Base-by-base conservation (phyloP, 768 basidiomycete genomes). In the Xerocomellus intermedius region DNA sequence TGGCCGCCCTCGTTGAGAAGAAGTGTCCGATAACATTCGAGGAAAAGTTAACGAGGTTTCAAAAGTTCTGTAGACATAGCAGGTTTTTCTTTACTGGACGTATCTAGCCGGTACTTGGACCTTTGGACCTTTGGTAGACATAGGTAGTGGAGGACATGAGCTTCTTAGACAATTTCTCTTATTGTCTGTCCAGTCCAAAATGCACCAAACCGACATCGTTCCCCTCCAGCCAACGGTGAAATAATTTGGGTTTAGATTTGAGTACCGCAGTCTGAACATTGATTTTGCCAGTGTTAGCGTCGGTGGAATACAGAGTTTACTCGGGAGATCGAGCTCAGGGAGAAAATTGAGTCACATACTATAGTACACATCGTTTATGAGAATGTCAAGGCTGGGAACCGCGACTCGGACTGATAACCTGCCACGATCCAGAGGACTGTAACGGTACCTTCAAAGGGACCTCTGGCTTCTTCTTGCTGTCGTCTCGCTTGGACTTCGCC, bases 1-100 rank as follows among this genome's bases (percentile, higher is more conserved):
- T 66, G 55, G 43, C 55, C 7, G 17, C 46, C n/a, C 65, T 66
- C 22, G 51, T 66, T 2, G 56, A 62, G 35, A 56, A 58, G 21
- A 67, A 55, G 50, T 67, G 63, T 22, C 33, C 64, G 30, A 41
- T 42, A 17, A 62, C 50, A 45, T 60, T 57, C 24, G 58, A 56
- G 39, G 60, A 55, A 50, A 65, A 51, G 43, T 35, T 57, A 4
- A 62, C 65, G 16, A 67, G 39, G 38, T 47, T 65, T 17, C 65
- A 65, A 60, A 58, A 44, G 38, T 47, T 66, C 32, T 55, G 48
- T 54, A 65, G 52, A 22, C 56, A 58, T 49, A 35, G 62, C 33
- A 66, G 35, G 39, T 21, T 22, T 36, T 51, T 67, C 10, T 62
- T 64, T 47, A 39, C 36, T 41, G 37, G 62, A 26, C 54, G 39